A percentile compares a stretch with the other conserved stretches of the same genome.
These are phyloP conservation scores for Tylopilus rubrobrunneus DNA, from an alignment of 768 basidiomycete genomes.

Conservation along the genomic window DNA sequence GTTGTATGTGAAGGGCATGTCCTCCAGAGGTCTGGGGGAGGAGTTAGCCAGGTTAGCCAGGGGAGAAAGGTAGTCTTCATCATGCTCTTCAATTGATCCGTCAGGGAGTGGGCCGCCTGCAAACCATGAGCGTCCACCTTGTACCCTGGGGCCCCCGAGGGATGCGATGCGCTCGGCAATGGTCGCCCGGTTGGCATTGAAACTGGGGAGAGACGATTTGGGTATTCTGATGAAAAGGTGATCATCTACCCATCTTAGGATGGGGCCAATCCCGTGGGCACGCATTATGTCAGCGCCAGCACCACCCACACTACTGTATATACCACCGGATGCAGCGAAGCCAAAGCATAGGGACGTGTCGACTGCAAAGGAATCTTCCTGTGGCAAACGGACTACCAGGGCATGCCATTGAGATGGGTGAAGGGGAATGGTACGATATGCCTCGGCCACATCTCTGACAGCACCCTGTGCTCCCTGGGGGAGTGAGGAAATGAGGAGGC, in stretches of 20 bases:
- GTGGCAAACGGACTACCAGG: conserved; percentile 23
- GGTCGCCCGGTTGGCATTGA: too few relatives aligned
- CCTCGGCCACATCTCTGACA: too few relatives aligned
- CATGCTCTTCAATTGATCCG: background rate
- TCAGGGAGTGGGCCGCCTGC: background rate
- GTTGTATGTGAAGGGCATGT: too few relatives aligned
- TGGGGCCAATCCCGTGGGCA: conserved; percentile 18
- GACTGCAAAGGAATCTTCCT: conserved; percentile 1
- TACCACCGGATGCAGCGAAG: conserved; percentile 14
- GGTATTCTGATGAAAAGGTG: conserved; percentile 20
- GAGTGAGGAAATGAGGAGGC: too few relatives aligned
- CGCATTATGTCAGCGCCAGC: conserved; percentile 20
- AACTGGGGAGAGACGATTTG: too few relatives aligned
- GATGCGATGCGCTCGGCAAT: too few relatives aligned
- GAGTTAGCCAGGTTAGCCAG: rapidly evolving
- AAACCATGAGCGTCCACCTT: background rate
- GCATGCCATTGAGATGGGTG: too few relatives aligned
- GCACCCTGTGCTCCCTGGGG: too few relatives aligned
- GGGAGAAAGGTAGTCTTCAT: background rate
- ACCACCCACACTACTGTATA: conserved; percentile 25
- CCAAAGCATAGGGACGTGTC: conserved; percentile 30
- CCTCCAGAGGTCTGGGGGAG: rapidly evolving
- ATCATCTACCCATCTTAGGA: conserved; percentile 29
- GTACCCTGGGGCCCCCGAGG: too few relatives aligned
- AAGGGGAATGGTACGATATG: too few relatives aligned